A percentile compares a stretch with the other conserved stretches of the same genome.
These are phyloP conservation scores for Cyberlindnera mycetangii DNA, from an alignment of 805 yeast genomes.

Conservation along the genomic window DNA sequence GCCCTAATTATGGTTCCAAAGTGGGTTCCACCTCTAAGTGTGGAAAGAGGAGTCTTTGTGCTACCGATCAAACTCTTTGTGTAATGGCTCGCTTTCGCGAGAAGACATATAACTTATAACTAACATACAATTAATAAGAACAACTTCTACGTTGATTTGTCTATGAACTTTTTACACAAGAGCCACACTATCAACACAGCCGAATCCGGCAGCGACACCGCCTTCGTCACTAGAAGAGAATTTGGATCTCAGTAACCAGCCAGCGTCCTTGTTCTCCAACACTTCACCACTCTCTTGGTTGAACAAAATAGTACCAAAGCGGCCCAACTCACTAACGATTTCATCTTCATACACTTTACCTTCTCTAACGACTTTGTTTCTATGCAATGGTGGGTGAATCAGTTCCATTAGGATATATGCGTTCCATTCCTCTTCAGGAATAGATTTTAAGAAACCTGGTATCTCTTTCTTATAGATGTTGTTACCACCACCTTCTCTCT, in stretches of 20 bases:
- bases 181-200: conserved; percentile 86
- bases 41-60: background rate
- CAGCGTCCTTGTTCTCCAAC: conserved; percentile 64
- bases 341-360: conserved; percentile 64
- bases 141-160: too few species aligned
- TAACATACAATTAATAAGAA: background rate
- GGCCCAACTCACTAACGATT: conserved; percentile 86
- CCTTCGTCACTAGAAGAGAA: conserved; percentile 89
- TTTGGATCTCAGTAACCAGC: conserved; percentile 87
- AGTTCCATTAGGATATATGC: conserved; percentile 94
- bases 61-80: too few species aligned
- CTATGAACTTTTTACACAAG: conserved; percentile 32
- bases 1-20: too few species aligned
- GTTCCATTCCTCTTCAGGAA: conserved; percentile 75
- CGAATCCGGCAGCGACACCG: conserved; percentile 99
- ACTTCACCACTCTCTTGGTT: conserved; percentile 59
- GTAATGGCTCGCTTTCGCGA: too few species aligned
- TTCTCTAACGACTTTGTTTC: conserved; percentile 69
- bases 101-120: too few species aligned
- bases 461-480: conserved; percentile 86
- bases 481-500: conserved; percentile 98
- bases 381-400: conserved; percentile 69
- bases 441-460: conserved; percentile 59
- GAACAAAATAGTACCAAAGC: conserved; percentile 81
- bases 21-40: background rate